Conservation (phyloP, 768 basidiomycete genomes). For the Crepidotus variabilis region DNA sequence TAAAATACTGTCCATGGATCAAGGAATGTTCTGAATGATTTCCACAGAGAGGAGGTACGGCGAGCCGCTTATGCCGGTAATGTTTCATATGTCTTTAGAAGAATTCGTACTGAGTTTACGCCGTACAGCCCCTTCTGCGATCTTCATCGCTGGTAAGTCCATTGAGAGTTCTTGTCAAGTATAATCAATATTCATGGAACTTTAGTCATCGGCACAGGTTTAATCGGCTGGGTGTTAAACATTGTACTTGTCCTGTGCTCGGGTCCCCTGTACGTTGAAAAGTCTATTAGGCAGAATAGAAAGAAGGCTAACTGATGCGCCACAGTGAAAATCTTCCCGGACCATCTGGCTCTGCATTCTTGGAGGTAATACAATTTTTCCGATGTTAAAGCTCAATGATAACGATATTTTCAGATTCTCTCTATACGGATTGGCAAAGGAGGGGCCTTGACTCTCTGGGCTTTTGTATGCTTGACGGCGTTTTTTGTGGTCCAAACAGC, state of each 20-base stretch:
- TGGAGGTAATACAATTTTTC: slow-evolving; percentile 39
- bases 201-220: slow-evolving; percentile 67
- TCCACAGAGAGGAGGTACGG: slow-evolving; percentile 67
- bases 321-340: slow-evolving; percentile 63
- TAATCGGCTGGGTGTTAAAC: slow-evolving; percentile 84
- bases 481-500: slow-evolving; percentile 84
- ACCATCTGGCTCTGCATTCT: slow-evolving; percentile 66
- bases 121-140: slow-evolving; percentile 47
- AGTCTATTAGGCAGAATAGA: not conserved
- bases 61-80: slow-evolving; percentile 75
- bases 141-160: slow-evolving; percentile 51
- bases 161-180: not conserved
- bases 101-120: slow-evolving; percentile 7
- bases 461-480: slow-evolving; percentile 78
- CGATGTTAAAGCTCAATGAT: not conserved
- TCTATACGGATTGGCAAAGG: slow-evolving; percentile 69
- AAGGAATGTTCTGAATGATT: not conserved
- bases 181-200: slow-evolving; percentile 2
- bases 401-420: slow-evolving; percentile 56
- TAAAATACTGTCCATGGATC: slow-evolving; percentile 7
- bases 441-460: slow-evolving; percentile 79
- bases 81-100: not conserved
- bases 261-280: slow-evolving; percentile 50
- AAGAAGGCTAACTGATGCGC: not conserved
- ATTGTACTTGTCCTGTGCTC: slow-evolving; percentile 85